Conservation (phyloP, 768 basidiomycete species). For the Suillus decipiens region DNA sequence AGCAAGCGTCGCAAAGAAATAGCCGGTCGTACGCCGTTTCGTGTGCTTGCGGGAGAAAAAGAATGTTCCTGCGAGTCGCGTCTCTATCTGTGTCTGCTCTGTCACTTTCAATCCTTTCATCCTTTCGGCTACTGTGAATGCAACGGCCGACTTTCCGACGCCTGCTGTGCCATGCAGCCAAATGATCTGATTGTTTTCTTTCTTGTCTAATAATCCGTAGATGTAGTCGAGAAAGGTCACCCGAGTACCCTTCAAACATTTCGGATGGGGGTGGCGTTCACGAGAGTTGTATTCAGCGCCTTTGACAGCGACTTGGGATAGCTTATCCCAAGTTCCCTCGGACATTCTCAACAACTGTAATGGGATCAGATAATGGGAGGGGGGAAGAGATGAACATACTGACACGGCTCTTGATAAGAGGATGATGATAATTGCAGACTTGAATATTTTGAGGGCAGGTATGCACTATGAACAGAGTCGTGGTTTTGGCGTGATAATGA, state of each 20-base stretch:
- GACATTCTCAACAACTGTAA: neutral
- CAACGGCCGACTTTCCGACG: neutral
- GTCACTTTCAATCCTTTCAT: neutral
- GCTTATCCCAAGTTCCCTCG: neutral
- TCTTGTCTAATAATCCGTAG: neutral
- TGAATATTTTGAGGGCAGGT: neutral
- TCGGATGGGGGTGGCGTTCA: neutral
- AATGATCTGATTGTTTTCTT: neutral
- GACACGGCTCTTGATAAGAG: neutral
- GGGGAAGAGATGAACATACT: neutral
- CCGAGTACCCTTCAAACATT: neutral
- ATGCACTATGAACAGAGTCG: neutral
- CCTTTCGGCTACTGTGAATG: neutral
- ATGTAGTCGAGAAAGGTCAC: neutral
- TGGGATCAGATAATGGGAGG: neutral
- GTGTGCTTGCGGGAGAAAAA: neutral
- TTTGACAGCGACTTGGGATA: neutral
- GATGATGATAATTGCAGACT: neutral
- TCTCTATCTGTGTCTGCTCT: neutral
- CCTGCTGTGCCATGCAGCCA: neutral
- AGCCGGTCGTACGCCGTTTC: neutral
- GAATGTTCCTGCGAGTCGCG: neutral
- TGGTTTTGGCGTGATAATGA: neutral
- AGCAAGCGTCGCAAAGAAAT: neutral
- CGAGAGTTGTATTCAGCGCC: neutral